phyloP scores from a whole-genome alignment of 768 basidiomycete genomes.

The Hydnomerulius pinastri region DNA sequence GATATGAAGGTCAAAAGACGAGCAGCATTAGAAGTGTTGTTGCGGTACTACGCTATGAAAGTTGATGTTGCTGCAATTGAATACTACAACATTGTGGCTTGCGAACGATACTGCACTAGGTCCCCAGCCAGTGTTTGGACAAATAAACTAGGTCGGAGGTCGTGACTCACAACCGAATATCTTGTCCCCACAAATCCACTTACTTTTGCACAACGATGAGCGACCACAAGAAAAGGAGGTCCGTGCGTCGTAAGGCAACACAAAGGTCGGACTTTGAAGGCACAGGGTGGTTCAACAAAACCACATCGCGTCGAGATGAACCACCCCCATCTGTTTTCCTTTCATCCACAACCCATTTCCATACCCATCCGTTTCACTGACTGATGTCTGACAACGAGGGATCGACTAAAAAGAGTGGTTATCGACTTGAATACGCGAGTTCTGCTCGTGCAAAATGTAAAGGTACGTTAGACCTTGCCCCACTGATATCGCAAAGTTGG shows the following conservation, averaged over 20 bases:
- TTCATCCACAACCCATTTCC: slow-evolving; percentile 26
- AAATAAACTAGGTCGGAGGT: slow-evolving; percentile 27
- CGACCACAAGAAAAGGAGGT: slow-evolving; percentile 31
- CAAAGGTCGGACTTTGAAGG: slow-evolving; percentile 40
- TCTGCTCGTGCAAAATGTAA: slow-evolving; percentile 76
- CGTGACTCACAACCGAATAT: slow-evolving; percentile 11
- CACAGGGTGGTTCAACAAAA: slow-evolving; percentile 40
- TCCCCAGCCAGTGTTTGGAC: slow-evolving; percentile 27
- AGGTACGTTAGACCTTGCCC: slow-evolving; percentile 44
- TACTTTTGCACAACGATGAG: slow-evolving; percentile 21
- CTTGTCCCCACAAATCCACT: slow-evolving; percentile 11
- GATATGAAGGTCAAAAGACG: not conserved
- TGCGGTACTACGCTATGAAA: not conserved
- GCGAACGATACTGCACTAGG: not conserved
- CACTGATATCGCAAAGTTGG: slow-evolving; percentile 16
- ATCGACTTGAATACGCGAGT: slow-evolving; percentile 76
- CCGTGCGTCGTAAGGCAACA: slow-evolving; percentile 37
- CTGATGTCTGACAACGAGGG: slow-evolving; percentile 39
- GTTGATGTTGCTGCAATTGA: not conserved
- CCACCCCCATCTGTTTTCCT: slow-evolving; percentile 33
- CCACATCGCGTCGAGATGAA: slow-evolving; percentile 41
- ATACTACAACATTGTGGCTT: not conserved
- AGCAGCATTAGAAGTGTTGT: not conserved
- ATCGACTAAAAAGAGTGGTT: slow-evolving; percentile 45
- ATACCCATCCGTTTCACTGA: slow-evolving; percentile 19